Percentiles rank a stretch among this genome's conserved stretches.
These are phyloP conservation scores for Osmozyma mogii DNA, from an alignment of 805 yeast genomes.

Conservation along the genomic window DNA sequence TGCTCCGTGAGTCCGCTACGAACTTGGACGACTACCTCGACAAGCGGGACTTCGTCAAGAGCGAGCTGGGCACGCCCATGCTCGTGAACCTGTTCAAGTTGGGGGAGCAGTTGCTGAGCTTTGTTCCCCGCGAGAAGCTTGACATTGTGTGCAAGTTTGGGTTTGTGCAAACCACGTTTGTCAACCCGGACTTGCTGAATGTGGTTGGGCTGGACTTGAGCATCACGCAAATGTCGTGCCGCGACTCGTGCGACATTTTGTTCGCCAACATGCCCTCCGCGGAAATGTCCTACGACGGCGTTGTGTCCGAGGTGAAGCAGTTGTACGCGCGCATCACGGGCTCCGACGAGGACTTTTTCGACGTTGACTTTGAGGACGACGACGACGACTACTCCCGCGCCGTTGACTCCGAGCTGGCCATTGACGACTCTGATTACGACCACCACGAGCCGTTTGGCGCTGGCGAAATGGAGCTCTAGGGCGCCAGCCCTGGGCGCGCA, in stretches of 20 bases:
- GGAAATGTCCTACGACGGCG: slow-evolving; percentile 88
- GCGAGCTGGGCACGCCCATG: slow-evolving; percentile 49
- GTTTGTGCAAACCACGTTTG: slow-evolving; percentile 29
- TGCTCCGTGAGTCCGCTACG: slow-evolving; percentile 64
- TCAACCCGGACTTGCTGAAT: slow-evolving; percentile 31
- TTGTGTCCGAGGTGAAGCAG: slow-evolving; percentile 70
- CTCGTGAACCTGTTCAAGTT: slow-evolving; percentile 69
- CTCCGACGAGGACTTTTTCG: slow-evolving; percentile 91
- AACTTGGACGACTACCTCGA: slow-evolving; percentile 40
- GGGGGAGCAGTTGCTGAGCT: slow-evolving; percentile 78
- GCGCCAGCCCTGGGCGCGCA: slow-evolving; percentile 16
- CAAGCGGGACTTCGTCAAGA: slow-evolving; percentile 26
- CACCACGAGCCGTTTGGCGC: slow-evolving; percentile 39
- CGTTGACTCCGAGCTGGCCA: slow-evolving; percentile 14
- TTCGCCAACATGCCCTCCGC: slow-evolving; percentile 63
- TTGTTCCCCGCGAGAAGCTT: slow-evolving; percentile 68
- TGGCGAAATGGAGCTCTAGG: slow-evolving; percentile 34
- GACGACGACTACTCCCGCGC: slow-evolving; percentile 43
- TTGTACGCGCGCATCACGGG: slow-evolving; percentile 79
- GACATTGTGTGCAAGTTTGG: slow-evolving; percentile 37
- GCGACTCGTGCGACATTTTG: slow-evolving; percentile 18
- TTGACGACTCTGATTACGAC: slow-evolving; percentile 16
- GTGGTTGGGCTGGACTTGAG: slow-evolving; percentile 25
- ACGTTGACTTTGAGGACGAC: slow-evolving; percentile 93
- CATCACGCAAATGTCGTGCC: slow-evolving; percentile 11